Evolutionary conservation across 1,284 basidiomycete genomes (phyloP), one percentile per base, ranked within the genome.

Genomic region (Cutaneotrichosporon curvatum): DNA sequence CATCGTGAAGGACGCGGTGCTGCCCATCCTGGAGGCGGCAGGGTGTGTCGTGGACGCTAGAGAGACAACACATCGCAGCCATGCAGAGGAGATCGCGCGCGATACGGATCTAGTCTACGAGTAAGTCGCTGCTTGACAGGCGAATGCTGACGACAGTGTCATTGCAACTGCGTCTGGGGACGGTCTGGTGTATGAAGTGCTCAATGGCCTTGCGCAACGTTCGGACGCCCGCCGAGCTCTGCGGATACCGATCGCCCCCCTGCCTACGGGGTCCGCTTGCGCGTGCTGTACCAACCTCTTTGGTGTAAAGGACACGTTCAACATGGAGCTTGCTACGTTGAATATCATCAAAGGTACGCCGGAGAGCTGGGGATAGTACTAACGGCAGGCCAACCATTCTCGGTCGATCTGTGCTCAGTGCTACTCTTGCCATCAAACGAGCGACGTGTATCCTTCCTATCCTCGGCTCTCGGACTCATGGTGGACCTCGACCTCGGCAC

Each of bases 121-220:
- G 71, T 73, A 44, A 51, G 69, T 54, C 4, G n/a, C 10, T 4
- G 18, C 2, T 5, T 30, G 15, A 9, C 6, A 15, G n/a, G 20
- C 31, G 31, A 18, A 37, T 12, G 32, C 48, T 53, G 30, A 51
- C 28, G 2, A 6, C 55, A 75, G 76, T 59, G 87, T 83, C 0
- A 70, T 96, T 28, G 79, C 87, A n/a, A 73, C 82, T 8, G 80
- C 94, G 19, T 91, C 88, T 0, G 92, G 92, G 0, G 92, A 97
- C 65, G 92, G 92, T 5, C 76, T 90, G 35, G 65, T 91, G 8
- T 87, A 92, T 63, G 92, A 97, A 70, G 76, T 94, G n/a, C 64
- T 95, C 62, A 97, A 98, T 63, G 95, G 92, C 2, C 81, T 96
- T 40, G 84, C 87, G 1, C 73, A 79, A 35, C 83, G 90, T 45